phyloP scores from a whole-genome alignment of 2,329 filamentous ascomycete genomes.

The Ascocoryne sarcoides region DNA sequence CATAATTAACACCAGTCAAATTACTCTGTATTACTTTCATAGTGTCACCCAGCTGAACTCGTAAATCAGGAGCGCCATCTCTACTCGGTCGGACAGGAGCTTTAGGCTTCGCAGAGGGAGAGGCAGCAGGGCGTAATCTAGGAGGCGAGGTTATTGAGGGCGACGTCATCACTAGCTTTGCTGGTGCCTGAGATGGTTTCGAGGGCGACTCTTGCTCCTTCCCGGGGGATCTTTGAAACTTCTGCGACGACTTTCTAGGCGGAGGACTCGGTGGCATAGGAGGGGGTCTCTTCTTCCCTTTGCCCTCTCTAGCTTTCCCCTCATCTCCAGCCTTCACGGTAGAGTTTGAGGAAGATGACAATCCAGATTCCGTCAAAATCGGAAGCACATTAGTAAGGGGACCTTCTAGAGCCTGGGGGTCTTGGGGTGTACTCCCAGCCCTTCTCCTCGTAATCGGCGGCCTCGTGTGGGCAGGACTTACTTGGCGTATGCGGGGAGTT shows the following conservation, averaged over 20 bases:
- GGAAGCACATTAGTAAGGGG: slow-evolving; percentile 44
- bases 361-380: slow-evolving; percentile 59
- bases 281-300: slow-evolving; percentile 36
- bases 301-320: slow-evolving; percentile 30
- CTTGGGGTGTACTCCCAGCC: slow-evolving; percentile 45
- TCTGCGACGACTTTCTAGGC: slow-evolving; percentile 52
- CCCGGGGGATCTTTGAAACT: slow-evolving; percentile 34
- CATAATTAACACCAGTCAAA: slow-evolving; percentile 27
- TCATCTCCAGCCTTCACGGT: slow-evolving; percentile 47
- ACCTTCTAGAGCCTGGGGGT: slow-evolving; percentile 22
- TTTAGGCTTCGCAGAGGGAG: background rate
- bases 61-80: slow-evolving; percentile 56
- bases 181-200: slow-evolving; percentile 30
- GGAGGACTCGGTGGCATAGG: slow-evolving; percentile 50
- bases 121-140: slow-evolving; percentile 6
- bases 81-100: slow-evolving; percentile 56
- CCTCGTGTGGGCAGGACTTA: slow-evolving; percentile 46
- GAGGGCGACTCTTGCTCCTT: slow-evolving; percentile 33
- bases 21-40: slow-evolving; percentile 55
- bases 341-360: slow-evolving; percentile 64
- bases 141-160: slow-evolving; percentile 7
- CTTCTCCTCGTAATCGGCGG: slow-evolving; percentile 53
- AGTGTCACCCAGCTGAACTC: slow-evolving; percentile 43
- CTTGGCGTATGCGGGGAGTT: slow-evolving; percentile 41
- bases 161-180: slow-evolving; percentile 23